Conservation (phyloP, 768 basidiomycete genomes). For the Russula abietina region DNA sequence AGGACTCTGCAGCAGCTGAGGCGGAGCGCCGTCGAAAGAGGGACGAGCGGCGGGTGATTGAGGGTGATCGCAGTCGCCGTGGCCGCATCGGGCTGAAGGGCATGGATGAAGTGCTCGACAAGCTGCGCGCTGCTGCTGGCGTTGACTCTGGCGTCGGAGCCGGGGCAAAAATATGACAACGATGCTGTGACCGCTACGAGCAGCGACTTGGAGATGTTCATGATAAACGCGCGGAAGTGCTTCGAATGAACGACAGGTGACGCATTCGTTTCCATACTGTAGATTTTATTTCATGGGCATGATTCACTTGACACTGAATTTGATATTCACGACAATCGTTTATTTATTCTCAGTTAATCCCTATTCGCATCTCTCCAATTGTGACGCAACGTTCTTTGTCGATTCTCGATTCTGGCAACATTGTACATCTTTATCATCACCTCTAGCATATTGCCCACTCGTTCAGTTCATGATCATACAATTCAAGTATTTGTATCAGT, state of each 20-base stretch:
- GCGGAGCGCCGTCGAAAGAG: conserved; percentile 18
- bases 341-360: conserved; percentile 5
- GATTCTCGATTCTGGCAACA: conserved; percentile 15
- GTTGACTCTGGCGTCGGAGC: neutral
- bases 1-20: conserved; percentile 1
- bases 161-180: neutral
- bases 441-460: conserved; percentile 14
- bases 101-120: conserved; percentile 25
- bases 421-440: conserved; percentile 23
- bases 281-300: conserved; percentile 1
- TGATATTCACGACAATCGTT: conserved; percentile 13
- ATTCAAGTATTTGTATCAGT: conserved; percentile 16
- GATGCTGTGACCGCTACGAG: conserved; percentile 5
- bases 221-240: conserved; percentile 2
- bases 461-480: conserved; percentile 15
- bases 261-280: conserved; percentile 8
- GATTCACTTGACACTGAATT: neutral
- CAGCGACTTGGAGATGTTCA: conserved; percentile 7
- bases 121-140: conserved; percentile 21
- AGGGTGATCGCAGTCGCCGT: conserved; percentile 16
- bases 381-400: conserved; percentile 9
- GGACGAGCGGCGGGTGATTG: conserved; percentile 25
- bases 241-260: conserved; percentile 12
- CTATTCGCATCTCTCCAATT: neutral
- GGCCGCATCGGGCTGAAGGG: conserved; percentile 21